These are phyloP conservation scores for Cubamyces sp. DNA, from an alignment of 768 basidiomycete genomes.

Conservation along the genomic window DNA sequence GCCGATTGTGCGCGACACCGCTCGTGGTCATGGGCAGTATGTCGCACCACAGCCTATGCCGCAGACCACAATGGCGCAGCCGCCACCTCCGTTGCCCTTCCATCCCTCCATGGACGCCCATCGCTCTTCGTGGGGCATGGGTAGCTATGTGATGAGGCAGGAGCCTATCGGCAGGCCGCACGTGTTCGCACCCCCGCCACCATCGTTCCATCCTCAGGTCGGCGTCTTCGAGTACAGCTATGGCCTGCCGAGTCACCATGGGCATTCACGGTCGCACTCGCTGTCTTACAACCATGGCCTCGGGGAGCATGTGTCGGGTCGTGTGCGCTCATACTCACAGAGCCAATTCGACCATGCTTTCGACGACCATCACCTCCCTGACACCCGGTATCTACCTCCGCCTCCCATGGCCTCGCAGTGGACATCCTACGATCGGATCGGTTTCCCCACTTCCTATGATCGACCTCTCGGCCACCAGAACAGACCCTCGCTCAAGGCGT, in stretches of 20 bases:
- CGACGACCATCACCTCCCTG: constrained; percentile 49
- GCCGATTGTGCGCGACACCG: constrained; percentile 61
- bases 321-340: constrained; percentile 64
- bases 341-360: constrained; percentile 56
- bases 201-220: constrained; percentile 18
- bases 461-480: constrained; percentile 29
- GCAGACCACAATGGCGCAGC: constrained; percentile 50
- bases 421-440: constrained; percentile 38
- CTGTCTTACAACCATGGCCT: constrained; percentile 57
- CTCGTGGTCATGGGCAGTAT: constrained; percentile 59
- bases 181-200: constrained; percentile 13
- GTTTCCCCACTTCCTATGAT: constrained; percentile 37
- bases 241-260: constrained; percentile 31
- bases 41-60: constrained; percentile 43
- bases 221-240: constrained; percentile 31
- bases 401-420: constrained; percentile 47
- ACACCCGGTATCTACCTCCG: constrained; percentile 45
- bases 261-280: constrained; percentile 61
- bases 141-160: constrained; percentile 29
- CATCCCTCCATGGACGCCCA: constrained; percentile 38
- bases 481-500: constrained; percentile 33
- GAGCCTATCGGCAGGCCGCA: constrained; percentile 13
- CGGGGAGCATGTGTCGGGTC: constrained; percentile 47
- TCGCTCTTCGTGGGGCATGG: constrained; percentile 34
- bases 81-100: constrained; percentile 41